These are phyloP conservation scores for Fusarium sp. DNA, from an alignment of 2,329 filamentous ascomycete species.

Conservation along the genomic window DNA sequence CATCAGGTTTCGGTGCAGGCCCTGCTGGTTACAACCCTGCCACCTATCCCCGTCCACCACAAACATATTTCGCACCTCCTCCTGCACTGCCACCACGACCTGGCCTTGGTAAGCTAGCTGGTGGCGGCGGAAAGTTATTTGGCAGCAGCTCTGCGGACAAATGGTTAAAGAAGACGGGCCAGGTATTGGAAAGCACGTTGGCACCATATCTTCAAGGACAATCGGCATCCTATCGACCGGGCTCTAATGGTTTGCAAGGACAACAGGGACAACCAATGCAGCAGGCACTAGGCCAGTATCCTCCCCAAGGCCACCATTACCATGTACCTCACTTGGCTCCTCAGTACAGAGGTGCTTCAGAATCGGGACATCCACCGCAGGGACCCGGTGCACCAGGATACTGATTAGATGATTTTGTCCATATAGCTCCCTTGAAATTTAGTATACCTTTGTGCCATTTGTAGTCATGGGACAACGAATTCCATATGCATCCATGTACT, in stretches of 20 bases:
- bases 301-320: conserved; percentile 18
- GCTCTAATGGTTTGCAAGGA: conserved; percentile 12
- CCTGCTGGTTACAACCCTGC: conserved; percentile 37
- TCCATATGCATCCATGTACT: background rate
- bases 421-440: background rate
- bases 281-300: conserved; percentile 3
- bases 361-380: conserved; percentile 11
- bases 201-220: conserved; percentile 44
- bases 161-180: conserved; percentile 49
- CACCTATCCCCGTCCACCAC: conserved; percentile 46
- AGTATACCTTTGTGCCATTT: background rate
- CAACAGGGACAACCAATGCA: conserved; percentile 23
- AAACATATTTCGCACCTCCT: conserved; percentile 44
- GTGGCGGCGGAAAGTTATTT: conserved; percentile 42
- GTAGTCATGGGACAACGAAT: background rate
- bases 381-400: conserved; percentile 6
- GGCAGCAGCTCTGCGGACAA: conserved; percentile 47
- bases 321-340: conserved; percentile 36
- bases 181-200: conserved; percentile 47
- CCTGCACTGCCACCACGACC: conserved; percentile 32
- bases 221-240: conserved; percentile 17
- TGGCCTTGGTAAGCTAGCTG: conserved; percentile 27
- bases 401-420: background rate
- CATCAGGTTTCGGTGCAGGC: conserved; percentile 32
- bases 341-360: conserved; percentile 32